phyloP scores from a whole-genome alignment of 2,329 filamentous ascomycete genomes.

The Aphanocladium album region DNA sequence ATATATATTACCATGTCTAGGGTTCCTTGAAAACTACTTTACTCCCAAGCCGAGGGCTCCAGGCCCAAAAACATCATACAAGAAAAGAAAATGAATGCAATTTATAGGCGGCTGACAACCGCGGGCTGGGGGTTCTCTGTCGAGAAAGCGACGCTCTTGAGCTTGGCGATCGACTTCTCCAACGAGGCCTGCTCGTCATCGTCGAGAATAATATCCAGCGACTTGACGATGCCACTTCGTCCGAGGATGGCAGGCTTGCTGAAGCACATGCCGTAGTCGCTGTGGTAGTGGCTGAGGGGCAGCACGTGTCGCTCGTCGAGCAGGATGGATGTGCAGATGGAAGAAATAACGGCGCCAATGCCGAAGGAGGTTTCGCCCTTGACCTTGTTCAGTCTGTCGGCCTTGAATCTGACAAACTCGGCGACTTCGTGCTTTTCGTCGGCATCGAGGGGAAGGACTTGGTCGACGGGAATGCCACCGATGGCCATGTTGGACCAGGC shows the following conservation, averaged over 20 bases:
- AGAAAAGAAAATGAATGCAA: neutral
- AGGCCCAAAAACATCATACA: slow-evolving; percentile 1
- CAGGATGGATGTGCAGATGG: slow-evolving; percentile 46
- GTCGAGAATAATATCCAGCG: slow-evolving; percentile 6
- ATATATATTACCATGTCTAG: slow-evolving; percentile 11
- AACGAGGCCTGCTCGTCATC: slow-evolving; percentile 13
- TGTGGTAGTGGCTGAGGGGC: slow-evolving; percentile 45
- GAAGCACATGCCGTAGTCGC: slow-evolving; percentile 42
- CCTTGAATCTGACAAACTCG: slow-evolving; percentile 44
- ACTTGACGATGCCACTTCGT: slow-evolving; percentile 34
- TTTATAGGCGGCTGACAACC: slow-evolving; percentile 9
- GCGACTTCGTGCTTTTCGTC: slow-evolving; percentile 43
- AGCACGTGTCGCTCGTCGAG: slow-evolving; percentile 41
- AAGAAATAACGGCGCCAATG: slow-evolving; percentile 42
- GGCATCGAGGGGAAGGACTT: slow-evolving; percentile 27
- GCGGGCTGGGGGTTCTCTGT: slow-evolving; percentile 11
- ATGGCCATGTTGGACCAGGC: slow-evolving; percentile 22
- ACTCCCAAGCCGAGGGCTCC: slow-evolving; percentile 5
- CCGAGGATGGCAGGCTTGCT: slow-evolving; percentile 46
- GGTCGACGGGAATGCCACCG: slow-evolving; percentile 16
- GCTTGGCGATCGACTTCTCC: slow-evolving; percentile 11
- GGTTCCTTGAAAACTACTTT: slow-evolving; percentile 8
- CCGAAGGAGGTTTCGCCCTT: slow-evolving; percentile 49
- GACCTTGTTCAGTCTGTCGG: slow-evolving; percentile 28
- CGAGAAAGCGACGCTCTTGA: slow-evolving; percentile 11